Conservation (phyloP, 768 basidiomycete genomes). For the Pleurotus salmoneostramineus region DNA sequence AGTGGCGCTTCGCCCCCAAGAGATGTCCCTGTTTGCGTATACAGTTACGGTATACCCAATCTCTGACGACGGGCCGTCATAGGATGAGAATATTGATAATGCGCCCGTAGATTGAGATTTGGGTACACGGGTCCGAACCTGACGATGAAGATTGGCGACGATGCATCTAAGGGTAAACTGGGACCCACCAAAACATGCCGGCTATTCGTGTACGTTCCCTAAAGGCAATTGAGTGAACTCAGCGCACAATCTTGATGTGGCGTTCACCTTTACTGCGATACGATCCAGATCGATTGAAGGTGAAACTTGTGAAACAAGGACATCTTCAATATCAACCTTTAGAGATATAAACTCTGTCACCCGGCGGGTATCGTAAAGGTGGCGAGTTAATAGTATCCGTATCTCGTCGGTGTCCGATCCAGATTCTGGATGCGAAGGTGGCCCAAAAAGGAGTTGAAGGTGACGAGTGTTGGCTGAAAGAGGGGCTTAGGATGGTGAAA, state of each 20-base stretch:
- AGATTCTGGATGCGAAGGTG: constrained; percentile 24
- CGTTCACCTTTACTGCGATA: constrained; percentile 7
- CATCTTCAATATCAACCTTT: constrained; percentile 27
- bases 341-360: constrained; percentile 69
- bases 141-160: background rate
- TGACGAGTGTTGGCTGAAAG: constrained; percentile 32
- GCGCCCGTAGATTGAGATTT: constrained; percentile 29
- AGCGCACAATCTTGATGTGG: background rate
- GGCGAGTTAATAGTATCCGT: constrained; percentile 81
- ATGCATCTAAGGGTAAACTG: background rate
- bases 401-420: constrained; percentile 42
- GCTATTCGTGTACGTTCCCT: constrained; percentile 53
- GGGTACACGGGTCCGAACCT: constrained; percentile 35
- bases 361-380: constrained; percentile 57
- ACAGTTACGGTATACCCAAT: constrained; percentile 68
- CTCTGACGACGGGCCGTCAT: constrained; percentile 60
- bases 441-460: constrained; percentile 30
- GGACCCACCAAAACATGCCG: constrained; percentile 40
- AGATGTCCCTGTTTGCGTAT: constrained; percentile 39
- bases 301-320: background rate
- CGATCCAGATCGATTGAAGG: background rate
- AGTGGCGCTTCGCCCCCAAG: constrained; percentile 43
- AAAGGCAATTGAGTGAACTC: background rate
- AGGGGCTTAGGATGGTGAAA: background rate
- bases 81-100: constrained; percentile 58